Evolutionary conservation across 208 protist genomes (phyloP).

Genomic region (Wallacemonas sp.): DNA sequence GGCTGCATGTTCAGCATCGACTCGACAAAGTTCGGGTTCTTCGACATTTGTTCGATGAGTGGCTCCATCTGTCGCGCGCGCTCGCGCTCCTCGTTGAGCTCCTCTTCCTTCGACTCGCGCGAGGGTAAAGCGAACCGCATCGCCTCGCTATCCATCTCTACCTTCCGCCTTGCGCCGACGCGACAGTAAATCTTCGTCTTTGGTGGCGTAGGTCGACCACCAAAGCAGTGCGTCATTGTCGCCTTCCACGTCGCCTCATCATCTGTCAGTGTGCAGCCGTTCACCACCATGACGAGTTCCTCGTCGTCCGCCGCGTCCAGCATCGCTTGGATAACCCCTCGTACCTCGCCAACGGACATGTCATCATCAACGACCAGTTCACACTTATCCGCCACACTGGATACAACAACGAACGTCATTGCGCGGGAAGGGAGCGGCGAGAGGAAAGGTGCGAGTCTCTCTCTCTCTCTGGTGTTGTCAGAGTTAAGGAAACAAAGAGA

Average conservation of each 20-base stretch:
- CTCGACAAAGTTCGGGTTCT: conserved; percentile 55
- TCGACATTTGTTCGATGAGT: conserved; percentile 60
- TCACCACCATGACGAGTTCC: conserved; percentile 34
- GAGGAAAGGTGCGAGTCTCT: no score
- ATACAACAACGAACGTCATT: conserved; percentile 75
- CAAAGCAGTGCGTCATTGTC: conserved; percentile 17
- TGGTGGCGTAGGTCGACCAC: conserved; percentile 5
- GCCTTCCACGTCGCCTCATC: conserved; percentile 40
- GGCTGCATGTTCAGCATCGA: conserved; percentile 48
- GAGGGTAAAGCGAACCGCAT: conserved; percentile 37
- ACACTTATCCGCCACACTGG: conserved; percentile 55
- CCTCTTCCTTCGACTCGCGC: conserved; percentile 20
- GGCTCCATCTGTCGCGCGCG: conserved; percentile 59
- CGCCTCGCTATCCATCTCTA: conserved; percentile 40
- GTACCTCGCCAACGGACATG: conserved; percentile 76
- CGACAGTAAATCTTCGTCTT: conserved; percentile 63
- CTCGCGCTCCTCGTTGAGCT: conserved; percentile 36
- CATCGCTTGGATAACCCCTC: conserved; percentile 55
- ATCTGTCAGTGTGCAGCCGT: conserved; percentile 50
- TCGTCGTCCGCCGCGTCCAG: conserved; percentile 38
- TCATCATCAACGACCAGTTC: conserved; percentile 68
- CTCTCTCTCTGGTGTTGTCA: no score
- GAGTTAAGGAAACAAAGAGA: no score
- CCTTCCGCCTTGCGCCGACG: conserved; percentile 24
- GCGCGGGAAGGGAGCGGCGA: no score